Base-by-base conservation (phyloP, 352 stramenopile genomes). In the Halophytophthora polymorphica region DNA sequence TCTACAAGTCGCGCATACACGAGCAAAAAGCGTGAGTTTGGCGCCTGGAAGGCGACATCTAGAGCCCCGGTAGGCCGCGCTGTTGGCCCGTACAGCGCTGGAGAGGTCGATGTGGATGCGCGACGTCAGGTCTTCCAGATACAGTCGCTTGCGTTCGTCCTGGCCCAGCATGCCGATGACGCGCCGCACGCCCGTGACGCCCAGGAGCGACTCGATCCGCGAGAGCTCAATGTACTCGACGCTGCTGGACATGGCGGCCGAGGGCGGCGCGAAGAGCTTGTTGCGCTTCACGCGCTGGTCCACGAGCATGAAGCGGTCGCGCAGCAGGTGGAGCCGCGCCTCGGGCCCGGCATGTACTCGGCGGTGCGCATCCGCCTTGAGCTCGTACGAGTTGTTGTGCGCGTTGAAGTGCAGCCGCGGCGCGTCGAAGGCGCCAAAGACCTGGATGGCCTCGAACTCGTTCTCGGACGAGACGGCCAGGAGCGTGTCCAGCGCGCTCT, bases 81-180 rank as follows among this genome's bases (percentile, higher is more conserved):
- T 37, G 13, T 21, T 4, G 1, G 31, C 18, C 15, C 56, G 8
- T 72, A 85, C 76, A 50, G 79, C 77, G 22, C 90, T 77, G 12
- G 63, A 64, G 18, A 93, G 60, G 25, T 95, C 80, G 17, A 95
- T 51, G 43, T 87, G 77, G 58, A 95, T 90, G 17, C 82, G 73
- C 1, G 83, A 88, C 35, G 81, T 90, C 31, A 93, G 69, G 39
- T 95, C 85, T 64, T 93, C 85, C 11, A 95, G 50, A 49, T 83
- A 93, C 22, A 88, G 80, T 1, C 66, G 66, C 38, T 86, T 82
- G 45, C 83, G 81, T 34, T 95, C 83, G 58, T 93, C 83, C 60
- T 93, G 81, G 1, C 81, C 83, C 7, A 95, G 61, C 83, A 93
- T 91, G 15, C 85, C 85, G 40, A 95, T 85, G 13, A 95, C 83